Percentiles rank a stretch among this genome's conserved stretches.
phyloP scores from a whole-genome alignment of 1,284 basidiomycete species.

The Tilletia caries region DNA sequence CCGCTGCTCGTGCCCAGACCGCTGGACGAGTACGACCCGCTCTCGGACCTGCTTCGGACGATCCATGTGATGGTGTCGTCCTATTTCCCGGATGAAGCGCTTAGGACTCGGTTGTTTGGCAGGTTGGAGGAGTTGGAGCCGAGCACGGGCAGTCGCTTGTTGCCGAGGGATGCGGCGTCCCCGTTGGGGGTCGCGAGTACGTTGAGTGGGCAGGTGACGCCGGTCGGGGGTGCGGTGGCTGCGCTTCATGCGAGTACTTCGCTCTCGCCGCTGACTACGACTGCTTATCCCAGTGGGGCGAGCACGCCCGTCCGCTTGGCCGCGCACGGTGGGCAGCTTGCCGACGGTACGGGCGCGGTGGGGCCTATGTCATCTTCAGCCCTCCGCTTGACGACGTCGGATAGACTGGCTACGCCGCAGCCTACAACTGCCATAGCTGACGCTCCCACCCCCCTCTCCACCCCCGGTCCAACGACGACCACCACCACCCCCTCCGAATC shows the following conservation, averaged over 20 bases:
- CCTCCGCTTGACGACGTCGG: not conserved
- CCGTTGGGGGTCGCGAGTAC: not conserved
- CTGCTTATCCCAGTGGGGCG: not conserved
- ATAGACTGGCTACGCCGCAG: not conserved
- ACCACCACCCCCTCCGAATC: slow-evolving; percentile 43
- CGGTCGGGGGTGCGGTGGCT: not conserved
- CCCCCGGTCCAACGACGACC: slow-evolving; percentile 18
- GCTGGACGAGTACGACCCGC: slow-evolving; percentile 49
- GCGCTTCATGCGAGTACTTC: not conserved
- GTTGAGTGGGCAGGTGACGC: not conserved
- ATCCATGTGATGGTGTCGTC: slow-evolving; percentile 40
- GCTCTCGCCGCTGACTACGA: not conserved
- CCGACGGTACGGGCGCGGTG: too few relatives aligned
- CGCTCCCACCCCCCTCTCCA: not conserved
- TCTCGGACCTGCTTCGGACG: slow-evolving; percentile 44
- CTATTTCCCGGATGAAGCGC: slow-evolving; percentile 31
- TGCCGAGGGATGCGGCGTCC: not conserved
- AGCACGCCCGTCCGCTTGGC: not conserved
- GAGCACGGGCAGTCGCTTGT: slow-evolving; percentile 27
- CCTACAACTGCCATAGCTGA: not conserved
- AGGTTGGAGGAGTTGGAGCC: slow-evolving; percentile 39
- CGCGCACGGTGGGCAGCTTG: not conserved
- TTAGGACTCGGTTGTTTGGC: slow-evolving; percentile 34
- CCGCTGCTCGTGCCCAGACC: slow-evolving; percentile 44
- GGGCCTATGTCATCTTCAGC: not conserved